phyloP scores from a whole-genome alignment of 345 rosid genomes.

The Passiflora organensis region DNA sequence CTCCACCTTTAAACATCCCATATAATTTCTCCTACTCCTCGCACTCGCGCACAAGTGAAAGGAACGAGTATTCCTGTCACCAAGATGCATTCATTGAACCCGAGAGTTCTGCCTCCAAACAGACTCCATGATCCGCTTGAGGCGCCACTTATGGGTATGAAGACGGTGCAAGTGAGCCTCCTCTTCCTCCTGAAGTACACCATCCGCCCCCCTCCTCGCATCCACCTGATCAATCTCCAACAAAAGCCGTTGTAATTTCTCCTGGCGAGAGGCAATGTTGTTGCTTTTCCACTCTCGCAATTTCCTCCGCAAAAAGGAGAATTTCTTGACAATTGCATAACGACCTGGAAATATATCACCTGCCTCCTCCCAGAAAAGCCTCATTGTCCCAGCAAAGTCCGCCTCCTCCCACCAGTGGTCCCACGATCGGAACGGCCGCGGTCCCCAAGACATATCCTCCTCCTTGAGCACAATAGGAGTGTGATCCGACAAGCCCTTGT shows the following conservation, averaged over 20 bases:
- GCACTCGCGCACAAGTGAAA: too few species aligned
- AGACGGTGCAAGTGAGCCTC: neutral
- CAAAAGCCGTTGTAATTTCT: neutral
- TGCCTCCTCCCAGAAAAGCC: neutral
- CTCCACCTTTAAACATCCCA: neutral
- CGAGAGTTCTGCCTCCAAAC: too few species aligned
- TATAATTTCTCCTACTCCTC: neutral
- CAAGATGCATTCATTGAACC: too few species aligned
- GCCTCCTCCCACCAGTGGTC: neutral
- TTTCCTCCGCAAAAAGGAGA: neutral
- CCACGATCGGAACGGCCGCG: neutral
- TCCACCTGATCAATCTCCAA: too few species aligned
- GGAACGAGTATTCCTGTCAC: too few species aligned
- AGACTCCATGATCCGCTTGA: too few species aligned
- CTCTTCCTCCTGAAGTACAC: neutral
- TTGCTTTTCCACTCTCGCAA: neutral
- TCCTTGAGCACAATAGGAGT: neutral
- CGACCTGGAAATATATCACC: neutral
- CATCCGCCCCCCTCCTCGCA: neutral
- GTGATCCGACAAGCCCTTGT: neutral
- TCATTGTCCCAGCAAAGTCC: neutral
- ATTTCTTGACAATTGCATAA: too few species aligned
- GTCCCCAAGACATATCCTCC: neutral
- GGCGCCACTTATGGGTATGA: neutral
- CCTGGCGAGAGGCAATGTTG: neutral